Evolutionary conservation across 2,329 filamentous ascomycete species (phyloP), one percentile per base, ranked within the genome.

Genomic region (Cercospora sojina): DNA sequence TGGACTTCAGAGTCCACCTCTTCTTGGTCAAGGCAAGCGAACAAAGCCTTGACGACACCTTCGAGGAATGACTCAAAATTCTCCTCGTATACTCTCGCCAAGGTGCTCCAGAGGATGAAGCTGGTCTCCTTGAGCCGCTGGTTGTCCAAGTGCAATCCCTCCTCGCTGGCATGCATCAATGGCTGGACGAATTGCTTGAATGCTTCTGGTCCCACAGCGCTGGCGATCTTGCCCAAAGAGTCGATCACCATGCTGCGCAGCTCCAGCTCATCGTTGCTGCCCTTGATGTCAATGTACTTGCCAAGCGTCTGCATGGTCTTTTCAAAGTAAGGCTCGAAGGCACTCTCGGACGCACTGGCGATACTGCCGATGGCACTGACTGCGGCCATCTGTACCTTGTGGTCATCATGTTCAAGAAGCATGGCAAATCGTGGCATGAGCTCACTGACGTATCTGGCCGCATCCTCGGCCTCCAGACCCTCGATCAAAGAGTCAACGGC

Each of bases 41-140:
- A 90, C 25, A 98, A 86, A 62, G 90, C 89, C 77, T 90, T 88
- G 78, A 94, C 90, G 59, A 92, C 91, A 59, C 90, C 91, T 0
- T 86, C 84, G 6, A 95, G 85, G 81, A 92, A 95, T 66, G 91
- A 88, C 64, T 88, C 87, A 69, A 96, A 94, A 63, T 93, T 85
- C 75, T 92, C 90, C 74, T 90, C 89, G 80, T 98, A 98, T 9
- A 98, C 92, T 83, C 96, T 96, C 69, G 94, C 91, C 77, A 99
- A 88, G 47, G 91, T 92, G 71, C 92, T 93, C 94, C 95, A 99
- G 63, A 99, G 86, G 69, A 98, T 96, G 82, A 97, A 99, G 78
- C 92, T 97, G 69, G 93, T 97, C 83, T 99, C 95, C 79, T 93
- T 91, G 60, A 98, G 88, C 65, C 93, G 88, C 49, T 93, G 91